Evolutionary conservation across 164 flowering plant species (phyloP).

Genomic region (Aristolochia fimbriata): DNA sequence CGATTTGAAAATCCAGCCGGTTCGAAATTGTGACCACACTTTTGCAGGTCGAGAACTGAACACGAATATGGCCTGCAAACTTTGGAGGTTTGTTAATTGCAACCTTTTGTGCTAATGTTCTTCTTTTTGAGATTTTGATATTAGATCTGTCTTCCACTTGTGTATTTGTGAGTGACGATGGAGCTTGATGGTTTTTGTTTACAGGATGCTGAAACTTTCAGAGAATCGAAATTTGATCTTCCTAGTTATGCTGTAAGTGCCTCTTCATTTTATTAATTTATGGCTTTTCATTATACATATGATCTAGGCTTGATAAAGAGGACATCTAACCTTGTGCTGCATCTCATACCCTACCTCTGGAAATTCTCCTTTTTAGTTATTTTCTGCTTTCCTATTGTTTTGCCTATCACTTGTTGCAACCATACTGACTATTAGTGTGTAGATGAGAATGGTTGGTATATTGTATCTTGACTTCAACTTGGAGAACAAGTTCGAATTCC

Average conservation of each 20-base stretch:
- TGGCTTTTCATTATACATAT: no score
- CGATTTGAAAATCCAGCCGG: neutral
- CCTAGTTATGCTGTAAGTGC: conserved; percentile 81
- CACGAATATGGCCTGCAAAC: conserved; percentile 7
- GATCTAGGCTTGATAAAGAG: no score
- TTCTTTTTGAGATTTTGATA: neutral
- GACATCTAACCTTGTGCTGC: no score
- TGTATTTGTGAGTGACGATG: neutral
- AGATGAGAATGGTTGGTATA: no score
- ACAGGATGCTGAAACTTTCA: conserved; percentile 28
- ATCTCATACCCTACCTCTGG: no score
- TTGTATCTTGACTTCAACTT: no score
- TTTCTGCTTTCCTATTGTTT: no score
- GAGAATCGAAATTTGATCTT: conserved; percentile 43
- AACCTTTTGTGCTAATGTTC: neutral
- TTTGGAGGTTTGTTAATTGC: conserved; percentile 24
- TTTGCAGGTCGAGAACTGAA: conserved; percentile 28
- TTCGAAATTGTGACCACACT: neutral
- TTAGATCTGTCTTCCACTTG: neutral
- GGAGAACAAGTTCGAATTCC: no score
- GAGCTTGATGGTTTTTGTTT: conserved; percentile 4
- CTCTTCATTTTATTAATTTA: neutral
- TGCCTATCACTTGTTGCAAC: no score
- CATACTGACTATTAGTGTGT: no score
- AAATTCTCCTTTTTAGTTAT: no score